Conservation (phyloP, 2,329 filamentous ascomycete species). For the Phialophora expanda region DNA sequence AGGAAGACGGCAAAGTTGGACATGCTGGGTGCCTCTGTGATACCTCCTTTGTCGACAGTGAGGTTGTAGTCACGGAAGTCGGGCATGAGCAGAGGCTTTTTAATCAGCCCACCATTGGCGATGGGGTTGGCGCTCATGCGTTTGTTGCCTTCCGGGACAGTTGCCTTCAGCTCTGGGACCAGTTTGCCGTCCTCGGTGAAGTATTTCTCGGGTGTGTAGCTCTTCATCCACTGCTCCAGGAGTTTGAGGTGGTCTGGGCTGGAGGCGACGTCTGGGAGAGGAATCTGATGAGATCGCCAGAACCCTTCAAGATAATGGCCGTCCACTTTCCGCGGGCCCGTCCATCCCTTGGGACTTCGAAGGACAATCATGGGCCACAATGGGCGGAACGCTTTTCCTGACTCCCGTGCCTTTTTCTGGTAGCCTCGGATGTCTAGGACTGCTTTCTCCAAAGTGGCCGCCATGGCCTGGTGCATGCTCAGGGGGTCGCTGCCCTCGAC, state of each 20-base stretch:
- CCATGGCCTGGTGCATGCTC: slow-evolving; percentile 82
- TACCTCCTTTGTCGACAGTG: slow-evolving; percentile 65
- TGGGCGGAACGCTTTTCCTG: slow-evolving; percentile 71
- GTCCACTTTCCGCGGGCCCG: slow-evolving; percentile 72
- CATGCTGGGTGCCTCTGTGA: slow-evolving; percentile 68
- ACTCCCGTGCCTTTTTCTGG: slow-evolving; percentile 74
- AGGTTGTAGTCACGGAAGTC: slow-evolving; percentile 72
- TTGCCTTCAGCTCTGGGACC: slow-evolving; percentile 64
- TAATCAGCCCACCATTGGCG: slow-evolving; percentile 71
- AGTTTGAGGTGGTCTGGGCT: slow-evolving; percentile 70
- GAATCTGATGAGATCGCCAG: slow-evolving; percentile 79
- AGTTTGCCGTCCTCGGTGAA: slow-evolving; percentile 70
- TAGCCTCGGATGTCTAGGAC: slow-evolving; percentile 70
- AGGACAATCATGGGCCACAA: slow-evolving; percentile 81
- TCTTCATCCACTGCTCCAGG: slow-evolving; percentile 77
- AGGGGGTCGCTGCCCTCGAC: slow-evolving; percentile 76
- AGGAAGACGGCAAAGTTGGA: slow-evolving; percentile 70
- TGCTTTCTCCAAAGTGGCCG: slow-evolving; percentile 73
- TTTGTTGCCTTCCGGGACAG: slow-evolving; percentile 68
- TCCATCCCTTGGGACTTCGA: slow-evolving; percentile 80
- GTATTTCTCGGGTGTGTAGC: slow-evolving; percentile 74
- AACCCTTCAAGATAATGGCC: slow-evolving; percentile 75
- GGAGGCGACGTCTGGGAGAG: slow-evolving; percentile 70
- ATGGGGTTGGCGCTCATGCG: slow-evolving; percentile 81
- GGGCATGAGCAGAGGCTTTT: slow-evolving; percentile 70